These are phyloP conservation scores for Colletotrichum nymphaeae DNA, from an alignment of 2,329 filamentous ascomycete genomes.

Conservation along the genomic window DNA sequence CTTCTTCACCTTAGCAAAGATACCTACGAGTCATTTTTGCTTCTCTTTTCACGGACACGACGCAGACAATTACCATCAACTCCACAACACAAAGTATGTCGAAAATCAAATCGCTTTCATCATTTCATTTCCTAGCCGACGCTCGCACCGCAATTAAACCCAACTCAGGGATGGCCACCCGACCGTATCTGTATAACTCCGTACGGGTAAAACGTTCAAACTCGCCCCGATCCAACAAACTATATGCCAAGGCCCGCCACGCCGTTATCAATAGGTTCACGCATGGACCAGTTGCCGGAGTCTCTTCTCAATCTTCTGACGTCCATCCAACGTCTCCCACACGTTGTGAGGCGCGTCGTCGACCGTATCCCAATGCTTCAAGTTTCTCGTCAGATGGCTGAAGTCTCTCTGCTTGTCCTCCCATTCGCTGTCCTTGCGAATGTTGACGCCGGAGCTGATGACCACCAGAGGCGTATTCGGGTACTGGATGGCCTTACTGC, in stretches of 20 bases:
- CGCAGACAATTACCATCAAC: background rate
- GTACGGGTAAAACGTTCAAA: background rate
- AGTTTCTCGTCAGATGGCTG: slow-evolving; percentile 80
- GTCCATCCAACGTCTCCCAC: slow-evolving; percentile 81
- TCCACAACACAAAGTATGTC: slow-evolving; percentile 2
- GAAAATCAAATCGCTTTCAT: slow-evolving; percentile 12
- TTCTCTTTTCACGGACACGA: background rate
- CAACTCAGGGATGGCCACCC: background rate
- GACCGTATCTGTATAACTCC: background rate
- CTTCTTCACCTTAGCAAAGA: background rate
- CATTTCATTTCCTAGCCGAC: background rate
- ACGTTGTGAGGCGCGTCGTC: slow-evolving; percentile 86
- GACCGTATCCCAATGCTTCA: slow-evolving; percentile 88
- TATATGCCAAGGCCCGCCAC: background rate
- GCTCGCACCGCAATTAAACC: background rate
- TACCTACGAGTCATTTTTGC: slow-evolving; percentile 16
- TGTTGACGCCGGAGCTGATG: slow-evolving; percentile 82
- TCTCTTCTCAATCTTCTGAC: slow-evolving; percentile 81
- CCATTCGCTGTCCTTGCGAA: slow-evolving; percentile 78
- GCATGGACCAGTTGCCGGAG: slow-evolving; percentile 73
- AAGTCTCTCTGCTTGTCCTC: slow-evolving; percentile 87
- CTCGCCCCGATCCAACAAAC: background rate
- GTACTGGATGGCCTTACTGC: slow-evolving; percentile 82
- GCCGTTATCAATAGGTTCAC: background rate
- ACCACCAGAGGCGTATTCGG: slow-evolving; percentile 81